These are phyloP conservation scores for Monosporascus cannonballus DNA, from an alignment of 2,329 filamentous ascomycete species.

Conservation along the genomic window DNA sequence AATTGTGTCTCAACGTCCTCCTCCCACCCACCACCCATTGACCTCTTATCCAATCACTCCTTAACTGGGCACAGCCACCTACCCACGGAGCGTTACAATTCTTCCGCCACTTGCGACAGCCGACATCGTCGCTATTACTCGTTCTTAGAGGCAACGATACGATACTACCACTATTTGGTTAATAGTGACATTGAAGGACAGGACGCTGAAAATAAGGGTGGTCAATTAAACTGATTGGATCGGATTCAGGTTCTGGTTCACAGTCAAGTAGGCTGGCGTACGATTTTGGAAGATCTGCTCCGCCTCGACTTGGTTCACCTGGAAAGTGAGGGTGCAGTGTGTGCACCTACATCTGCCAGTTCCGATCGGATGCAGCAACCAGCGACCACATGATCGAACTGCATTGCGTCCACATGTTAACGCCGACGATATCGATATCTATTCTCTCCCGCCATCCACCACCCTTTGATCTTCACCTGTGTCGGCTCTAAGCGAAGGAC, in stretches of 20 bases:
- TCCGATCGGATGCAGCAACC: not conserved
- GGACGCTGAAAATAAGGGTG: too few species aligned
- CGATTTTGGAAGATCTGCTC: not conserved
- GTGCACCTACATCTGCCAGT: not conserved
- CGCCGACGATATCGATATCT: constrained; percentile 9
- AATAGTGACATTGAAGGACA: not conserved
- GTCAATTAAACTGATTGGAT: not conserved
- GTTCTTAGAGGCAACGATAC: too few species aligned
- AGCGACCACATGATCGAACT: not conserved
- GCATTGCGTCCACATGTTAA: constrained; percentile 16
- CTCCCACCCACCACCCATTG: too few species aligned
- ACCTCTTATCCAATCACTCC: too few species aligned
- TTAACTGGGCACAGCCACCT: too few species aligned
- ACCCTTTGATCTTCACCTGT: constrained; percentile 1
- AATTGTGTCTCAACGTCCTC: too few species aligned
- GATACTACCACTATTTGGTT: not conserved
- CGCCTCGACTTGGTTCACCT: not conserved
- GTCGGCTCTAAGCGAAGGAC: constrained; percentile 6
- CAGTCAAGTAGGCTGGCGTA: not conserved
- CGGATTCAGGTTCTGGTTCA: not conserved
- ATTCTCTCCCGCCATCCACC: not conserved
- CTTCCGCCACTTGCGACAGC: too few species aligned
- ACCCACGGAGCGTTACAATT: too few species aligned
- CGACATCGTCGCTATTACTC: too few species aligned
- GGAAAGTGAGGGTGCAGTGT: not conserved